These are phyloP conservation scores for Citrullus amarus DNA, from an alignment of 306 rosid species.

Conservation along the genomic window DNA sequence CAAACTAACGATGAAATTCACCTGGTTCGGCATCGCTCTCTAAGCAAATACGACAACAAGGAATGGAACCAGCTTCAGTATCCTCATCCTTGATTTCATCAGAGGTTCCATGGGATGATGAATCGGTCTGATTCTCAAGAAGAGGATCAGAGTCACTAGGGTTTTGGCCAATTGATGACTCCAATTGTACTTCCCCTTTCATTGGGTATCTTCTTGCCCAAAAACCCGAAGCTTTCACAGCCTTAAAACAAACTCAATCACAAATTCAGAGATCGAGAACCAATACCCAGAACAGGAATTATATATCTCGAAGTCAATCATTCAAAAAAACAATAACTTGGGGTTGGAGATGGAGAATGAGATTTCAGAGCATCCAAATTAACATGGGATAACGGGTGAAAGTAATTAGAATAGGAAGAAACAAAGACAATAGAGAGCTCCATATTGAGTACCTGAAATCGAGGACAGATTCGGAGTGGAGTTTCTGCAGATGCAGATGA, in stretches of 20 bases:
- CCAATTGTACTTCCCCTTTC: conserved; percentile 87
- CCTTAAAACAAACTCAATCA: conserved; percentile 19
- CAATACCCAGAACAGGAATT: not conserved
- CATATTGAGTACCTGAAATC: not conserved
- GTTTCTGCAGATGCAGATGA: not conserved
- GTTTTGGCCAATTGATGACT: conserved; percentile 35
- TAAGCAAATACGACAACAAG: conserved; percentile 92
- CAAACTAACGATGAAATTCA: conserved; percentile 5
- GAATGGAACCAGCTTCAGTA: conserved; percentile 59
- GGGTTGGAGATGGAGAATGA: not conserved
- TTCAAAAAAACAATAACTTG: too few relatives aligned
- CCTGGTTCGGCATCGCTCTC: conserved; percentile 91
- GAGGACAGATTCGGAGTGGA: not conserved
- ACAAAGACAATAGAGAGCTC: not conserved
- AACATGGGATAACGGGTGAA: not conserved
- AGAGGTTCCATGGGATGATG: conserved; percentile 43
- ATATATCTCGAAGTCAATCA: not conserved
- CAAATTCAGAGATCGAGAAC: conserved; percentile 5
- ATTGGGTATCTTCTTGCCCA: conserved; percentile 26
- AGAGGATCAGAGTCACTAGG: conserved; percentile 83
- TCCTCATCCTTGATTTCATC: conserved; percentile 66
- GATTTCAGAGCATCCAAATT: not conserved
- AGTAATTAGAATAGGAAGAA: not conserved
- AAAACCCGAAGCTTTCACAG: conserved; percentile 12
- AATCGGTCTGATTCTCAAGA: conserved; percentile 37